These are phyloP conservation scores for Aspergillus diversus DNA, from an alignment of 495 filamentous ascomycete species.

Conservation along the genomic window DNA sequence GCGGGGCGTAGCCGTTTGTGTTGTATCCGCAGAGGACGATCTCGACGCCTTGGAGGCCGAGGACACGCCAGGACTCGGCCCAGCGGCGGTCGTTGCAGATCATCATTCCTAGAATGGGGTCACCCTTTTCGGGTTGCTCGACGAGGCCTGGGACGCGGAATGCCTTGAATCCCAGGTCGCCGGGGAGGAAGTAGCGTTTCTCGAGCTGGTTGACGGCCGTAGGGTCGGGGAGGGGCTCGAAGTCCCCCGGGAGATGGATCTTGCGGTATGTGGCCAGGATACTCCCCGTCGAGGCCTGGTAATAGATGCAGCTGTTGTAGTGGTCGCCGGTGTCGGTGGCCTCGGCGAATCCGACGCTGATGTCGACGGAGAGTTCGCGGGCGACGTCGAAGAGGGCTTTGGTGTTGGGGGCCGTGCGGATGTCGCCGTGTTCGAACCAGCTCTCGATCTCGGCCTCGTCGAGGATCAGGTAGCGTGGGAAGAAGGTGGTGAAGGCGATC, in stretches of 20 bases:
- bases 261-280: constrained; percentile 54
- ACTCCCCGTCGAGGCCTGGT: constrained; percentile 39
- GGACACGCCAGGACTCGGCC: constrained; percentile 51
- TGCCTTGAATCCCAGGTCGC: constrained; percentile 51
- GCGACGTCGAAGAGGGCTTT: constrained; percentile 52
- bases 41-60: constrained; percentile 51
- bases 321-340: constrained; percentile 32
- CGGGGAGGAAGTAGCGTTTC: constrained; percentile 53
- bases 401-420: constrained; percentile 37
- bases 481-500: constrained; percentile 53
- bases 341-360: constrained; percentile 53
- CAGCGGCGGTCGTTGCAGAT: constrained; percentile 56
- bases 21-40: constrained; percentile 53
- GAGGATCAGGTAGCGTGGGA: constrained; percentile 48
- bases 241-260: constrained; percentile 51
- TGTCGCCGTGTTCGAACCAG: constrained; percentile 50
- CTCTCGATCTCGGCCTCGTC: constrained; percentile 40
- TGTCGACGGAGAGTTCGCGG: constrained; percentile 43
- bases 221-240: constrained; percentile 48
- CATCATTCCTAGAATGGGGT: constrained; percentile 55
- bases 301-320: constrained; percentile 53
- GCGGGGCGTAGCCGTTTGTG: constrained; percentile 47
- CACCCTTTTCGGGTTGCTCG: constrained; percentile 30
- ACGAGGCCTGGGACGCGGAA: constrained; percentile 50
- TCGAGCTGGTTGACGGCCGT: constrained; percentile 53